Evolutionary conservation across 306 rosid genomes (phyloP).

Genomic region (Fragaria iinumae): DNA sequence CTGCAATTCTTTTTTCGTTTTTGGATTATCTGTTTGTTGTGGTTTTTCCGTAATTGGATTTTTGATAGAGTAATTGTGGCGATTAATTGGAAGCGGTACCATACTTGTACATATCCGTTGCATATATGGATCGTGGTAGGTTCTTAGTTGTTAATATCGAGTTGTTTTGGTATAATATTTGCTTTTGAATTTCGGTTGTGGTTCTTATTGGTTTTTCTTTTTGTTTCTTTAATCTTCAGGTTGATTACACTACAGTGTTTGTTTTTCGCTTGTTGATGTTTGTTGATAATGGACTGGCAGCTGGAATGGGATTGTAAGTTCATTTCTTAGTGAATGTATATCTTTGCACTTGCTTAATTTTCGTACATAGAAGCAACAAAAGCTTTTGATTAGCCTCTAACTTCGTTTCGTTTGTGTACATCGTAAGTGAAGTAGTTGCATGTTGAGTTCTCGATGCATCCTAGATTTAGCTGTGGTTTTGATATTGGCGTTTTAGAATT

Average conservation of each 20-base stretch:
- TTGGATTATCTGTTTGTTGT: background rate
- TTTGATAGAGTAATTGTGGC: constrained; percentile 68
- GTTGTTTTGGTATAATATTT: background rate
- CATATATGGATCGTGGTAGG: constrained; percentile 97
- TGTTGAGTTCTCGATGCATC: background rate
- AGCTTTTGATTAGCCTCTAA: background rate
- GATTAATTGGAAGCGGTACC: constrained; percentile 84
- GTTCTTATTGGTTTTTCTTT: background rate
- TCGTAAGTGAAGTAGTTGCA: background rate
- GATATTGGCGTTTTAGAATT: background rate
- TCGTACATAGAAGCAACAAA: too few relatives aligned
- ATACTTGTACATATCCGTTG: constrained; percentile 76
- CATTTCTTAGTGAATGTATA: constrained; percentile 30
- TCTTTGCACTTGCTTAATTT: background rate
- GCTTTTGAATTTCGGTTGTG: background rate
- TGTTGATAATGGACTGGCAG: constrained; percentile 91
- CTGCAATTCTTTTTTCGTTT: background rate
- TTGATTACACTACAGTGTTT: constrained; percentile 87
- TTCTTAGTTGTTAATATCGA: constrained; percentile 13
- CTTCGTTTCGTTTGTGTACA: background rate
- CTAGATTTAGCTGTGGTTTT: background rate
- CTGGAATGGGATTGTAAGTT: constrained; percentile 99
- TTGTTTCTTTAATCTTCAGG: constrained; percentile 43
- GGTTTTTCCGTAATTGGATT: constrained; percentile 35
- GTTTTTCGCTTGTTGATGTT: constrained; percentile 94